Evolutionary conservation across 768 basidiomycete species (phyloP), one percentile per base, ranked within the genome.

Genomic region (Wakefieldia striispora): DNA sequence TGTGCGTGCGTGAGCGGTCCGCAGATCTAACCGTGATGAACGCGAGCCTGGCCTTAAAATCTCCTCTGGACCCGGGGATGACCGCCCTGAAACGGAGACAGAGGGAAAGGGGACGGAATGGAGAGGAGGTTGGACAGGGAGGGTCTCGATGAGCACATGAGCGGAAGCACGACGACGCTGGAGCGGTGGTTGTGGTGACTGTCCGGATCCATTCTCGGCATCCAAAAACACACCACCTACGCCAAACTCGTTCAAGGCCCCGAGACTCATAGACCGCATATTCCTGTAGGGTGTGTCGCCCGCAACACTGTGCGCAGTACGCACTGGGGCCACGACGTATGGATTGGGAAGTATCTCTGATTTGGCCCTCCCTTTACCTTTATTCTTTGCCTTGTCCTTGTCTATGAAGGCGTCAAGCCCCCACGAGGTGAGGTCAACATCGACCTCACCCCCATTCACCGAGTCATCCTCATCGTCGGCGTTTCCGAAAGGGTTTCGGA

Each of bases 401-500:
- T 82, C 76, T 53, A 89, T 81, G 68, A 90, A 83, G 6, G 82
- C 78, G 50, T 90, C 86, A 21, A 93, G 74, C 3, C 91, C 91
- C 90, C 88, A 93, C 16, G 88, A 91, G 3, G 84, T 75, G 49
- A 92, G 73, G 67, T 91, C 89, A 23, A 91, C 86, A 61, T 91
- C 91, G 27, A 78, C 76, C 37, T 75, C 79, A 16, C 68, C 69
- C 38, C 75, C 76, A 5, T 79, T 75, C 12, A 57, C 51, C 7
- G 78, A 78, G 16, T 79, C 78, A 7, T 79, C 79, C 12, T 77
- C 76, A 2, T 75, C 72, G 26, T 80, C 81, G 51, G 83, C 86
- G n/a, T 71, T 72, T 34, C 78, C 80, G 56, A 91, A 91, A 3
- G 89, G 89, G 59, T 91, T 91, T 21, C 77, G 79, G 42, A 91